Evolutionary conservation across 768 basidiomycete species (phyloP), one percentile per base, ranked within the genome.

Genomic region (Basidioascus undulatus): DNA sequence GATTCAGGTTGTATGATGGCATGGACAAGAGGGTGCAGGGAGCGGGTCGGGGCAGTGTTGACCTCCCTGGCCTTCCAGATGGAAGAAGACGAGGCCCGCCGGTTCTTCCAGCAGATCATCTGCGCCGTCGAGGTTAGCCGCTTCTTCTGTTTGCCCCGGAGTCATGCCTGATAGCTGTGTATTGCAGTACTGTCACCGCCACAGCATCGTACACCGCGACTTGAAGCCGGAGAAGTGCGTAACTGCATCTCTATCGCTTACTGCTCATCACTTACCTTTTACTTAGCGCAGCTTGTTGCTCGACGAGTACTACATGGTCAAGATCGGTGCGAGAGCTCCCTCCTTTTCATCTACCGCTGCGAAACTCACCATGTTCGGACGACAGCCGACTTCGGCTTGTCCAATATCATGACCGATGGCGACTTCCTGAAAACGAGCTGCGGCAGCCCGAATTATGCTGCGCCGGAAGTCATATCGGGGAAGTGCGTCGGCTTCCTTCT

Each of bases 71-170:
- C n/a, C 18, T 11, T 4, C n/a, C 69, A 78, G 44, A 86, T 96
- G 77, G 63, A 72, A 27, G 87, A 94, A 55, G 63, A 67, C 26
- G 76, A 75, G 47, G 87, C 83, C 1, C 71, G 92, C 12, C 69
- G 76, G 20, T 96, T 96, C 69, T 96, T 98, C 62, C 92, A 96
- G 56, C 92, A 96, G 55, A 79, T 98, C 57, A 87, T 96, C 47
- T 81, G 80, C 15, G 89, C 87, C 3, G 81, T 98, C 57, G 86
- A 94, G n/a, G n/a, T n/a, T n/a, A n/a, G n/a, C n/a, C n/a, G n/a
- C n/a, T n/a, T n/a, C n/a, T n/a, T n/a, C n/a, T 27, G 41, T 41
- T 37, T 45, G 44, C 32, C n/a, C n/a, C n/a, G n/a, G n/a, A n/a
- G n/a, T n/a, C n/a, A n/a, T n/a, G n/a, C n/a, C n/a, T n/a, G n/a